Evolutionary conservation across 75 land plant species (phyloP), one percentile per base, ranked within the genome.

Genomic region (Pinus taeda): DNA sequence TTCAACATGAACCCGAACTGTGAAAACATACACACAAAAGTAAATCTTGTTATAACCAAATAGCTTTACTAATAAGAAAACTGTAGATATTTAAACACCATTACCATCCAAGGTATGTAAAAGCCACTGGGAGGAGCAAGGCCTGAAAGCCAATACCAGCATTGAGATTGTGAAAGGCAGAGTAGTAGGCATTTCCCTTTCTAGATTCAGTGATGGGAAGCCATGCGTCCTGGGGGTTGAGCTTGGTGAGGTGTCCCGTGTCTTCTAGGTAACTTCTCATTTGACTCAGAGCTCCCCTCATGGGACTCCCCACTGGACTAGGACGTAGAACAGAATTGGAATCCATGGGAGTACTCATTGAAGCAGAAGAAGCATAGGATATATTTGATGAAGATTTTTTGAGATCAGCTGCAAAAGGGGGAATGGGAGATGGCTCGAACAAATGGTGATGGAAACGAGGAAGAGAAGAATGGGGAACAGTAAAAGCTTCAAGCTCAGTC

Each of bases 151-250:
- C 98, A 69, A 95, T 83, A 21, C 93, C 93, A 36, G 98, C 89
- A 76, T 85, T 89, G 62, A 95, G 84, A 73, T 85, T 90, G 73
- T 95, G 98, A 78, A 95, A 95, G 14, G 98, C 90, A 21, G 98
- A 82, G 77, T 95, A 95, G 78, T 85, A 87, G n/a, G 88, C 89
- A 75, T 95, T 95, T 36, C 98, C 98, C 61, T 91, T 93, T 22
- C 98, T 80, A 12, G 96, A 90, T 81, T 95, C 98, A 24, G 98
- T 95, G 74, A 95, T 87, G 39, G 98, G 98, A 11, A 95, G 92
- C 98, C 98, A 95, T 15, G 91, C 90, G 76, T 95, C 95, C 62
- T 82, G 88, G 1, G 91, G 92, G 64, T 90, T 85, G 71, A 93
- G 86, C 80, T 89, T 93, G 22, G 95, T 90, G 17, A 90, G 76